Conservation (phyloP, 345 rosid species). For the Bretschneidera sinensis region DNA sequence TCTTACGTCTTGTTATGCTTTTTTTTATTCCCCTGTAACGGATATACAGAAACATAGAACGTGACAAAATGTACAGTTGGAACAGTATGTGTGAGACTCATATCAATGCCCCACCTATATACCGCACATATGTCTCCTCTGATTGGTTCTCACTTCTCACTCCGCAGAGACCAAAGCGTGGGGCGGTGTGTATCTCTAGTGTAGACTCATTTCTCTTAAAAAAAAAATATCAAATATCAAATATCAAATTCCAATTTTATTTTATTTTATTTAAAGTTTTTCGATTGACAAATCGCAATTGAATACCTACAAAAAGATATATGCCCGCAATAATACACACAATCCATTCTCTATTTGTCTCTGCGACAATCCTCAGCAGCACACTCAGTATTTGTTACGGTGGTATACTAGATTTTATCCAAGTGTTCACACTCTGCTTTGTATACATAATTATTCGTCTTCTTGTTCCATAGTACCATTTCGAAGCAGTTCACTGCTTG, state of each 20-base stretch:
- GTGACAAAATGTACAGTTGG: background rate
- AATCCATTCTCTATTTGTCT: constrained; percentile 14
- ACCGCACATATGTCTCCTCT: constrained; percentile 5
- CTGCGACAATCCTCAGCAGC: constrained; percentile 15
- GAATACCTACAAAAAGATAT: constrained; percentile 21
- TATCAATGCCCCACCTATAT: constrained; percentile 24
- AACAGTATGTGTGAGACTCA: background rate
- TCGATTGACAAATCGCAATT: constrained; percentile 14
- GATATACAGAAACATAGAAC: too few species aligned
- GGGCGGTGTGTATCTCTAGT: background rate
- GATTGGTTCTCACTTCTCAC: constrained; percentile 37
- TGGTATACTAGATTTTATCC: background rate
- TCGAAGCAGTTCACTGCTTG: constrained; percentile 19
- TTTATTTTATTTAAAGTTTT: constrained; percentile 28
- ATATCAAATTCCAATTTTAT: too few species aligned
- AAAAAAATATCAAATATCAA: too few species aligned
- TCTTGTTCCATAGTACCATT: too few species aligned
- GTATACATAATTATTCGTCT: background rate
- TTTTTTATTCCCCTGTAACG: too few species aligned
- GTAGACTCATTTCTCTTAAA: too few species aligned
- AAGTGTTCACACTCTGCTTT: background rate
- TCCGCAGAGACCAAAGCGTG: constrained; percentile 11
- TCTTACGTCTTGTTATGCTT: too few species aligned
- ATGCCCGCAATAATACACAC: constrained; percentile 22
- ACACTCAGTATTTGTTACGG: background rate